Percentiles rank a stretch among this genome's conserved stretches.
phyloP scores from a whole-genome alignment of 257 asterid genomes.

The Ilex asprella region DNA sequence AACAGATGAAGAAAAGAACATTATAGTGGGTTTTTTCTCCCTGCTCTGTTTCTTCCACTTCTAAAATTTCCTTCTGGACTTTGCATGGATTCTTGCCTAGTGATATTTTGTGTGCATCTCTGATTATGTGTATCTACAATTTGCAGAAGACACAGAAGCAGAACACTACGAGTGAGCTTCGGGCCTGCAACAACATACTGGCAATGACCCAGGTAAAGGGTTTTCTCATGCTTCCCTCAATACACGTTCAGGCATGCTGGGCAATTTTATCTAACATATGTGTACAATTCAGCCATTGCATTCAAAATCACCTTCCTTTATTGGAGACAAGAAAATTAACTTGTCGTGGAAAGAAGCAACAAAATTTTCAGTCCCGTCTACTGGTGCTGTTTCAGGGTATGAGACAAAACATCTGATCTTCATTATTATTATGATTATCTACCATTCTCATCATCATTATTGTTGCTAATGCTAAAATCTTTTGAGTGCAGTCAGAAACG shows the following conservation, averaged over 20 bases:
- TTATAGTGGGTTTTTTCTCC: conserved; percentile 50
- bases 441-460: background rate
- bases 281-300: conserved; percentile 61
- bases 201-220: conserved; percentile 66
- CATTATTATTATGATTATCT: background rate
- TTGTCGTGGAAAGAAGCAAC: conserved; percentile 87
- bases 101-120: background rate
- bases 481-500: conserved; percentile 56
- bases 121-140: conserved; percentile 7
- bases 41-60: too few species aligned
- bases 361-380: conserved; percentile 37
- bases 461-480: background rate
- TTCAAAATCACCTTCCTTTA: conserved; percentile 76
- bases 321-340: conserved; percentile 66
- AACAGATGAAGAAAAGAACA: conserved; percentile 75
- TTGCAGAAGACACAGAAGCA: conserved; percentile 85
- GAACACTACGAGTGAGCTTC: conserved; percentile 69
- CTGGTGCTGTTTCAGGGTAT: conserved; percentile 55
- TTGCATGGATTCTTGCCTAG: background rate
- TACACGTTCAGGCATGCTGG: background rate
- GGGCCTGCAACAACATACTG: conserved; percentile 76
- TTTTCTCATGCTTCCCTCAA: background rate
- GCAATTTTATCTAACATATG: background rate
- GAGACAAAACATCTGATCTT: background rate
- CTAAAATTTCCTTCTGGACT: background rate